Evolutionary conservation across 352 stramenopile species (phyloP).

Genomic region (Pythium dissimile): DNA sequence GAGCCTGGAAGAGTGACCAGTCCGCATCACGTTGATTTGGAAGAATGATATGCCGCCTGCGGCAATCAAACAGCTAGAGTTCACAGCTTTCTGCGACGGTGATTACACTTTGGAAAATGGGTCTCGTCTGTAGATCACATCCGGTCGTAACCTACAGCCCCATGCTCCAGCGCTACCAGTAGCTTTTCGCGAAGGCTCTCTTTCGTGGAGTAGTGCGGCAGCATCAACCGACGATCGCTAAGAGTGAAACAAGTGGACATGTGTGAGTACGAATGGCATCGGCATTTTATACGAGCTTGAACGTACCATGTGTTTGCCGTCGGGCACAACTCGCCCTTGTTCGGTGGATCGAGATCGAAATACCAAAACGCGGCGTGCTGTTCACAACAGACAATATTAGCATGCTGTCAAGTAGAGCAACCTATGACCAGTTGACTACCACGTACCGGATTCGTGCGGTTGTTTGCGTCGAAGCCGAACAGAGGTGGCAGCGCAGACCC

Average conservation of each 20-base stretch:
- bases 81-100: no score
- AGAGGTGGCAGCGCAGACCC: conserved; percentile 60
- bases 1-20: conserved; percentile 50
- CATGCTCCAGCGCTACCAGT: conserved; percentile 50
- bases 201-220: conserved; percentile 56
- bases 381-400: not conserved
- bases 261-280: not conserved
- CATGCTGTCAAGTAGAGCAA: not conserved
- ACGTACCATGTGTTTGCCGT: conserved; percentile 76
- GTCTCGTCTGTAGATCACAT: conserved; percentile 37
- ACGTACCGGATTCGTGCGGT: conserved; percentile 55
- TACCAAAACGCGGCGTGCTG: conserved; percentile 67
- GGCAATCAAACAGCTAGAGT: no score
- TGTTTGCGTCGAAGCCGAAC: conserved; percentile 65
- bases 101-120: not conserved
- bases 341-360: conserved; percentile 56
- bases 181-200: conserved; percentile 60
- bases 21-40: conserved; percentile 45
- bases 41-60: conserved; percentile 7
- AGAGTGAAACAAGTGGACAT: not conserved
- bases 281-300: not conserved
- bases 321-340: conserved; percentile 45
- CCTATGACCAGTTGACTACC: not conserved
- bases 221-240: conserved; percentile 69
- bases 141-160: conserved; percentile 68